Percentiles rank a stretch among this genome's conserved stretches.
Conservation (phyloP, 2,329 filamentous ascomycete genomes). For the Scedosporium apiospermum region DNA sequence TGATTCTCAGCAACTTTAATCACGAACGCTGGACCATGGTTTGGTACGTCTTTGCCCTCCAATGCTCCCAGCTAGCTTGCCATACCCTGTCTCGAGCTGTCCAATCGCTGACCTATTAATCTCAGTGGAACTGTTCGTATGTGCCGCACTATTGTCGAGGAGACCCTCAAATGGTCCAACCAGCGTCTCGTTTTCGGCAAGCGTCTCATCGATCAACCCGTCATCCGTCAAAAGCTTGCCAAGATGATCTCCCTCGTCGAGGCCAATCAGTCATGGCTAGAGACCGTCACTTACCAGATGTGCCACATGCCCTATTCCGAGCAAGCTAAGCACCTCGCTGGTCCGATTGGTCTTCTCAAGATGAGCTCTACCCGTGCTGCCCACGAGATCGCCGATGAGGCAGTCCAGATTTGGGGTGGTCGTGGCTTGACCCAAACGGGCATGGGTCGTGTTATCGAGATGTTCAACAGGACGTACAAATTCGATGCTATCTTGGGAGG, state of each 20-base stretch:
- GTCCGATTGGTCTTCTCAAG: slow-evolving; percentile 76
- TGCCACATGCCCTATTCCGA: slow-evolving; percentile 71
- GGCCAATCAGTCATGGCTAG: slow-evolving; percentile 77
- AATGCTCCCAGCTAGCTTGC: neutral
- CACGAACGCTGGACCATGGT: slow-evolving; percentile 75
- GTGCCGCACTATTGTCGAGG: slow-evolving; percentile 63
- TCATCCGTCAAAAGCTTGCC: slow-evolving; percentile 76
- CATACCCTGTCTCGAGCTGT: neutral
- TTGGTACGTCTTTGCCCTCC: slow-evolving; percentile 31
- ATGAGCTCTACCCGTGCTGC: slow-evolving; percentile 66
- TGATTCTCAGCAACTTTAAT: slow-evolving; percentile 83
- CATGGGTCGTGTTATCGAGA: slow-evolving; percentile 76
- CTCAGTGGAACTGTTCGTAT: slow-evolving; percentile 49
- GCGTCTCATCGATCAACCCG: slow-evolving; percentile 71
- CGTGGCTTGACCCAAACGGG: slow-evolving; percentile 70
- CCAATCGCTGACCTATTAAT: neutral
- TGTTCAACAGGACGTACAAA: slow-evolving; percentile 78
- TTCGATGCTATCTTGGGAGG: slow-evolving; percentile 72
- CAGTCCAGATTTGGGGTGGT: slow-evolving; percentile 80
- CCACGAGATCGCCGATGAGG: slow-evolving; percentile 75
- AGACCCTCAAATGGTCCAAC: slow-evolving; percentile 81
- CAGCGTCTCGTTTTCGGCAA: slow-evolving; percentile 80
- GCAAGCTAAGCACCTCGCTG: slow-evolving; percentile 65
- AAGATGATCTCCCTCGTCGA: slow-evolving; percentile 80
- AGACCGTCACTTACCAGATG: slow-evolving; percentile 82